A percentile compares a stretch with the other conserved stretches of the same genome.
Conservation (phyloP, 2,329 filamentous ascomycete species). For the Emmonsia crescens region DNA sequence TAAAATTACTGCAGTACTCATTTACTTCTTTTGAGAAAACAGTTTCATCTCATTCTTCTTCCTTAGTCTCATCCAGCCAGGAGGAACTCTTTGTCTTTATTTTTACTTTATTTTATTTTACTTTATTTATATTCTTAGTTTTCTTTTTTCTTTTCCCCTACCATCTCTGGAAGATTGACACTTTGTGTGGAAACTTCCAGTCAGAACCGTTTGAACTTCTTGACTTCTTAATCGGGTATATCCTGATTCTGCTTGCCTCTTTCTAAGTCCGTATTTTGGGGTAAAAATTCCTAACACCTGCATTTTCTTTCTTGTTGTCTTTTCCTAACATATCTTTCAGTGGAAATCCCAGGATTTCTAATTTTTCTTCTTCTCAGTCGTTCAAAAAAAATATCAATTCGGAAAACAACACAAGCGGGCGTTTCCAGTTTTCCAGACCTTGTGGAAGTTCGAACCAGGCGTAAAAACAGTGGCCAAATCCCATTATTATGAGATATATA, state of each 20-base stretch:
- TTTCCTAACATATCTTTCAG: background rate
- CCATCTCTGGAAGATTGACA: background rate
- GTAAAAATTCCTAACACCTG: background rate
- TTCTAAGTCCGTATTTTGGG: background rate
- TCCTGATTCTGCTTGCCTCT: background rate
- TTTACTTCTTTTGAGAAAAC: background rate
- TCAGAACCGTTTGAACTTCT: background rate
- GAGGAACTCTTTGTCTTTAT: background rate
- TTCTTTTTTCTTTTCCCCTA: background rate
- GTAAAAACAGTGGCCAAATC: background rate
- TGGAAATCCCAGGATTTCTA: slow-evolving; percentile 3
- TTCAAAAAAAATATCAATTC: background rate
- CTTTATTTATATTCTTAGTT: background rate
- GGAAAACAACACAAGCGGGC: background rate
- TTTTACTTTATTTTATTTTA: background rate
- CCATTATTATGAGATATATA: background rate
- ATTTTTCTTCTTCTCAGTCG: background rate
- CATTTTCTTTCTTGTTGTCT: background rate
- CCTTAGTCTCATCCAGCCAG: background rate
- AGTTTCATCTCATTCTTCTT: background rate
- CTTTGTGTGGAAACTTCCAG: background rate
- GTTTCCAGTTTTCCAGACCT: background rate
- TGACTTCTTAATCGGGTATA: background rate
- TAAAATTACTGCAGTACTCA: slow-evolving; percentile 2
- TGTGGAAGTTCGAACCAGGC: background rate